phyloP scores from a whole-genome alignment of 768 basidiomycete species.

The Crassisporium funariophilum region DNA sequence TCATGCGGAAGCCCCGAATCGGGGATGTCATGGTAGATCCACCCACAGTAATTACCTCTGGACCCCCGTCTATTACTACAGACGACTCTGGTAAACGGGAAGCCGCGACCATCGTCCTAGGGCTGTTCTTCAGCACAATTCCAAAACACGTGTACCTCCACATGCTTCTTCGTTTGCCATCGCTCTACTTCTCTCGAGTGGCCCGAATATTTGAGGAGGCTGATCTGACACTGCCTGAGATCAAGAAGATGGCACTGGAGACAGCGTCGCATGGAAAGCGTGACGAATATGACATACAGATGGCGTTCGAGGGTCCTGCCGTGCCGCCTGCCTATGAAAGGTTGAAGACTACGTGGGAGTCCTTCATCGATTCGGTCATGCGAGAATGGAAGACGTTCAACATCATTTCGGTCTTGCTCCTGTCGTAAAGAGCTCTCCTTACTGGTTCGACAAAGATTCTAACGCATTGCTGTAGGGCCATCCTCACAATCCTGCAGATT shows the following conservation, averaged over 20 bases:
- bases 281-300: conserved; percentile 6
- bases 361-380: conserved; percentile 30
- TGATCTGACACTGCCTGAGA: conserved; percentile 57
- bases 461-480: conserved; percentile 21
- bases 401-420: conserved; percentile 28
- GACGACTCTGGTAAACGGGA: neutral
- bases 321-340: conserved; percentile 18
- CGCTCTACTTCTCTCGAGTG: conserved; percentile 68
- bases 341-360: conserved; percentile 26
- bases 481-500: conserved; percentile 33
- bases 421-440: conserved; percentile 21
- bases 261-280: conserved; percentile 15
- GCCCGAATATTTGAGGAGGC: conserved; percentile 66
- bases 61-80: neutral
- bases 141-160: conserved; percentile 32
- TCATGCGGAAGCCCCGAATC: neutral
- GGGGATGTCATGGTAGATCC: too few relatives aligned
- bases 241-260: conserved; percentile 45
- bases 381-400: conserved; percentile 33
- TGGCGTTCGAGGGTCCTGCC: conserved; percentile 7
- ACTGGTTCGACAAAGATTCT: neutral
- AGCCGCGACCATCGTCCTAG: conserved; percentile 2
- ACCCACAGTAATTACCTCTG: neutral
- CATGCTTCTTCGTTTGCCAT: conserved; percentile 57
- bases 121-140: conserved; percentile 24